phyloP scores from a whole-genome alignment of 106 monocot species.

The Dactylorhiza incarnata region DNA sequence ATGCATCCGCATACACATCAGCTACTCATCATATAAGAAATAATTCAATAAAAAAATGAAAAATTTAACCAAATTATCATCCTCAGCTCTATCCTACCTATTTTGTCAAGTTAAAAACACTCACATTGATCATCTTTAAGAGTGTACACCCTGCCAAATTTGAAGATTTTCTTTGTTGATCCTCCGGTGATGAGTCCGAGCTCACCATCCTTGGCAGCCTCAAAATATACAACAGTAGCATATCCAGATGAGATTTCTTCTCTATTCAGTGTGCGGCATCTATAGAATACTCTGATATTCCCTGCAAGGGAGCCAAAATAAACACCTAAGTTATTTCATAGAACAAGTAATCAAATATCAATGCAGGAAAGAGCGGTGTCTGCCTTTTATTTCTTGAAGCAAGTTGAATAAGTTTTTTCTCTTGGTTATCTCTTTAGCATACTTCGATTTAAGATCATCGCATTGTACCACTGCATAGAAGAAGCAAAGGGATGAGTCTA shows the following conservation, averaged over 20 bases:
- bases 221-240: slow-evolving; percentile 50
- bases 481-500: not conserved
- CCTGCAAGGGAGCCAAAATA: slow-evolving; percentile 29
- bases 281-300: slow-evolving; percentile 87
- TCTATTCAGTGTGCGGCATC: slow-evolving; percentile 76
- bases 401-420: slow-evolving; percentile 68
- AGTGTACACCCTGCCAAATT: slow-evolving; percentile 68
- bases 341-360: not conserved
- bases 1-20: slow-evolving; percentile 80
- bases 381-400: slow-evolving; percentile 76
- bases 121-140: slow-evolving; percentile 76
- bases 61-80: not conserved
- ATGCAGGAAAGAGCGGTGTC: not conserved
- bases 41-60: not conserved
- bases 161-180: slow-evolving; percentile 55
- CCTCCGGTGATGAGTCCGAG: slow-evolving; percentile 46
- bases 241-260: slow-evolving; percentile 47
- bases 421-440: slow-evolving; percentile 63
- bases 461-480: slow-evolving; percentile 48
- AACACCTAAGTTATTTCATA: not conserved
- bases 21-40: slow-evolving; percentile 20
- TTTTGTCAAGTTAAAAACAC: not conserved
- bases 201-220: slow-evolving; percentile 69
- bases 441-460: slow-evolving; percentile 75
- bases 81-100: not conserved